These are phyloP conservation scores for Coprinopsis sp. DNA, from an alignment of 768 basidiomycete species.

Conservation along the genomic window DNA sequence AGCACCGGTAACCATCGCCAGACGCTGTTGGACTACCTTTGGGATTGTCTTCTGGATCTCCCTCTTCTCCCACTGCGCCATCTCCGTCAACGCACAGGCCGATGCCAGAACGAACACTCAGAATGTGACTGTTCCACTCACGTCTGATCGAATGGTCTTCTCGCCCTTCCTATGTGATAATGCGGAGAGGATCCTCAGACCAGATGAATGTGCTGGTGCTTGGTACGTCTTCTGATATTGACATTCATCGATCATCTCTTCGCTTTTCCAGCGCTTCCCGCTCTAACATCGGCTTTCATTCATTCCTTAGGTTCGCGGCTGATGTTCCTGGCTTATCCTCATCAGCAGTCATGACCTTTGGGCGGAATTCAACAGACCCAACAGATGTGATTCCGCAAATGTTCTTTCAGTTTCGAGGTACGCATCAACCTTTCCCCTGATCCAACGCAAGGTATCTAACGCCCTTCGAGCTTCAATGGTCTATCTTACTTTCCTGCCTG, in stretches of 20 bases:
- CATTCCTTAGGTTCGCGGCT: slow-evolving; percentile 20
- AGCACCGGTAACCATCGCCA: slow-evolving; percentile 1
- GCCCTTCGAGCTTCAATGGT: slow-evolving; percentile 3
- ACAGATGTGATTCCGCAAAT: slow-evolving; percentile 49
- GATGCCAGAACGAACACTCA: not conserved
- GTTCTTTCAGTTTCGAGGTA: slow-evolving; percentile 54
- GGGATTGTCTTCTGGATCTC: not conserved
- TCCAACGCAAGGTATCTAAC: not conserved
- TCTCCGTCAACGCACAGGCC: not conserved
- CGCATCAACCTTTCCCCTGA: not conserved
- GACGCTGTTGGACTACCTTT: not conserved
- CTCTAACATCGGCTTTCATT: not conserved
- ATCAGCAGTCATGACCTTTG: slow-evolving; percentile 33
- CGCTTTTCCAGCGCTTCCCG: not conserved
- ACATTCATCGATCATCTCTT: slow-evolving; percentile 3
- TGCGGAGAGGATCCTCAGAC: slow-evolving; percentile 17
- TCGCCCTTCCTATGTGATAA: slow-evolving; percentile 44
- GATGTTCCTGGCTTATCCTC: slow-evolving; percentile 18
- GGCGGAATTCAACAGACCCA: slow-evolving; percentile 34
- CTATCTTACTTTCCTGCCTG: slow-evolving; percentile 3
- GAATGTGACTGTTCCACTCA: slow-evolving; percentile 35
- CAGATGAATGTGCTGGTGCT: slow-evolving; percentile 34
- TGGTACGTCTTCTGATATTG: slow-evolving; percentile 33
- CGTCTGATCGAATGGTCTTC: slow-evolving; percentile 37
- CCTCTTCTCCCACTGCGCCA: not conserved